Base-by-base conservation (phyloP, 805 yeast genomes). In the Metschnikowia kunwiensis region DNA sequence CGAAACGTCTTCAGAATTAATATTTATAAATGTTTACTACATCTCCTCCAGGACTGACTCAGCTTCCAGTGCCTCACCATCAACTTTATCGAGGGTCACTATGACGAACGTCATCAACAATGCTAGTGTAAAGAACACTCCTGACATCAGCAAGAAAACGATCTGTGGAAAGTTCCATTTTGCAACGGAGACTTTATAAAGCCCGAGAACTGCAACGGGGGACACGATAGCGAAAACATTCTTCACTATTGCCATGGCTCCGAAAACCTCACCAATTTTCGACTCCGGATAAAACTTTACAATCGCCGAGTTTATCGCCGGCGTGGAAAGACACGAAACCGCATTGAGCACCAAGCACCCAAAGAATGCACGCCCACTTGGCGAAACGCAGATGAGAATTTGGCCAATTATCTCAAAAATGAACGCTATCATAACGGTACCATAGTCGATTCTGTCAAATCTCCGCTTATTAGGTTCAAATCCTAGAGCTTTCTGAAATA, bases 211-310 rank as follows among this genome's bases (percentile, higher is more conserved):
- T 0, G 63, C 12, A 5, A 77, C 57, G 0, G 91, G 87, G 1
- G 69, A 59, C 7, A 72, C 38, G 41, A 80, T 60, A 40, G 63
- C 57, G 4, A 73, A 56, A 0, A 73, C 32, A 44, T 77, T 80
- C 51, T 78, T 75, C 12, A 81, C 53, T 32, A 83, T 54, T 0
- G 86, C 76, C 28, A 82, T 55, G 0, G 82, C 86, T 7, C 91
- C 88, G 60, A 82, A 82, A 12, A 80, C 65, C 55, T 82, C 87
- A 12, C 94, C 94, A 4, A 77, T 68, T 43, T 72, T 71, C 10
- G 72, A 67, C 26, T 76, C 77, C 1, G 77, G 75, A 42, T 70
- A 74, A 54, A 79, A 78, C 54, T 84, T 84, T 36, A 79, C 68
- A 8, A 82, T 58, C 1, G 83, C 46, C 0, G 82, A 68, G 49